These are phyloP conservation scores for Phialophora chinensis DNA, from an alignment of 2,329 filamentous ascomycete genomes.

Conservation along the genomic window DNA sequence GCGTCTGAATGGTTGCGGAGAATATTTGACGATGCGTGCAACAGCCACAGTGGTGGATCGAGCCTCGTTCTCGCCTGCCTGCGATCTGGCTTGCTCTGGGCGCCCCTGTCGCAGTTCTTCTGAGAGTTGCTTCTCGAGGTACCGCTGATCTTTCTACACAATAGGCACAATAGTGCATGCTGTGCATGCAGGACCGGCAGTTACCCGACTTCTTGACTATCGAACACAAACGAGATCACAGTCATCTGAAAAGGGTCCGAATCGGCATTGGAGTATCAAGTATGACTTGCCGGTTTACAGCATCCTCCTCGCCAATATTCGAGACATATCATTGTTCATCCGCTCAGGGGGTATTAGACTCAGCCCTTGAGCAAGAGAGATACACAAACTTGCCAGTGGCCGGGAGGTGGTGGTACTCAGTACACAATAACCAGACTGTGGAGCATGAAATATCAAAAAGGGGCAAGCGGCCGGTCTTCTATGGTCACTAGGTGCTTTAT, in stretches of 20 bases:
- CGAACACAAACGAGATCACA: constrained; percentile 35
- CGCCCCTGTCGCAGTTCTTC: neutral
- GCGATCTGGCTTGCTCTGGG: constrained; percentile 14
- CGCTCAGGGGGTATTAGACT: neutral
- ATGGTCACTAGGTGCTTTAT: constrained; percentile 26
- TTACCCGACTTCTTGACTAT: constrained; percentile 29
- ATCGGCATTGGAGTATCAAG: neutral
- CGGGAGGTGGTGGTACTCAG: neutral
- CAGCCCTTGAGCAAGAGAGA: neutral
- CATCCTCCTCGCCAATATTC: neutral
- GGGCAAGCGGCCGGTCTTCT: constrained; percentile 26
- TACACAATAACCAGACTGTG: neutral
- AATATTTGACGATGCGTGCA: constrained; percentile 10
- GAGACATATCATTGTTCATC: neutral
- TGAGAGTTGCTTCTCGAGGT: neutral
- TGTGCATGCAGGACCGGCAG: constrained; percentile 15
- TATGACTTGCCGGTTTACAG: neutral
- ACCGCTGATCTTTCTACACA: neutral
- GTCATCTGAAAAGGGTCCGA: constrained; percentile 3
- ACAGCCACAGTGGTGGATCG: constrained; percentile 16
- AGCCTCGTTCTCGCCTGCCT: constrained; percentile 20
- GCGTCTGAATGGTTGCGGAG: constrained; percentile 4
- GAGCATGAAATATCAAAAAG: neutral
- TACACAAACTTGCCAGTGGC: neutral
- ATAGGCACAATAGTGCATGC: constrained; percentile 23